Evolutionary conservation across 2,329 filamentous ascomycete species (phyloP).

Genomic region (Penicillium sp.): DNA sequence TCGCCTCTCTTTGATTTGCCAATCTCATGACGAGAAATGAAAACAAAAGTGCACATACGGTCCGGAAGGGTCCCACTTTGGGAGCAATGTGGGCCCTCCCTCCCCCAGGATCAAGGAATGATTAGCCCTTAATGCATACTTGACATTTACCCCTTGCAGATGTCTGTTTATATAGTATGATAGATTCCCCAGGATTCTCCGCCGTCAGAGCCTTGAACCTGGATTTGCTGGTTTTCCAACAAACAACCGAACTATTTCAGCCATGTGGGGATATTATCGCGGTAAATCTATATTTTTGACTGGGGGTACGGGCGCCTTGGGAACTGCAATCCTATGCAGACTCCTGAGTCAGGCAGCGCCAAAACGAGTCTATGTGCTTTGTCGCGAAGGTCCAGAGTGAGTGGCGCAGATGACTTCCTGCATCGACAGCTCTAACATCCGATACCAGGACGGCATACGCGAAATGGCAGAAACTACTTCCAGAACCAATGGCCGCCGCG

Average conservation of each 20-base stretch:
- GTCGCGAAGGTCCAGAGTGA: constrained; percentile 9
- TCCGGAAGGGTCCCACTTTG: neutral
- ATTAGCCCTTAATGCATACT: neutral
- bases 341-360: constrained; percentile 1
- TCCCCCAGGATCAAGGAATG: neutral
- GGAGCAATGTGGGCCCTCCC: neutral
- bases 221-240: neutral
- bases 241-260: no score
- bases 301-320: constrained; percentile 17
- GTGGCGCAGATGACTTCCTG: neutral
- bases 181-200: neutral
- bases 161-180: neutral
- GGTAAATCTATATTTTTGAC: constrained; percentile 14
- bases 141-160: neutral
- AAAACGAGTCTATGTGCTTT: constrained; percentile 14
- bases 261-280: constrained; percentile 18
- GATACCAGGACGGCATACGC: neutral
- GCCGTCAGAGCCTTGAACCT: neutral
- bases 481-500: neutral
- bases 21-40: neutral
- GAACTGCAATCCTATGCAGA: constrained; percentile 12
- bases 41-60: neutral
- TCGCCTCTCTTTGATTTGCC: neutral
- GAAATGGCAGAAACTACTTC: constrained; percentile 10
- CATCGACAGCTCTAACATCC: neutral